Conservation (phyloP, 148 eudicot genomes). For the Camellia granthamiana region DNA sequence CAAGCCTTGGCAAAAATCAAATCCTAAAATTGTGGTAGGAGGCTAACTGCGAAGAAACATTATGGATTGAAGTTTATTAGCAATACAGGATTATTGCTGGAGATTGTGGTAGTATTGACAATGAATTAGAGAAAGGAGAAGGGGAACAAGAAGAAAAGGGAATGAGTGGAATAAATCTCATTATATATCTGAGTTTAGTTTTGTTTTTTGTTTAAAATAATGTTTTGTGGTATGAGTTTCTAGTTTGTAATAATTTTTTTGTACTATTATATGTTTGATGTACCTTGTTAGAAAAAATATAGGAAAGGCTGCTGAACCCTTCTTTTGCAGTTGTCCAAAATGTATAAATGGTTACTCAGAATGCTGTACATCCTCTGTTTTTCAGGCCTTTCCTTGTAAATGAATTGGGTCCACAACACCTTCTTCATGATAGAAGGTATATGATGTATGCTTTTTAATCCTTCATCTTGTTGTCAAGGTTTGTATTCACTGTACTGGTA, state of each 20-base stretch:
- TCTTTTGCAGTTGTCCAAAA: not conserved
- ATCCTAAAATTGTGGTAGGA: not conserved
- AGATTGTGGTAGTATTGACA: too few species aligned
- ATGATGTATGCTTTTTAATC: slow-evolving; percentile 54
- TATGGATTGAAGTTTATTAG: too few species aligned
- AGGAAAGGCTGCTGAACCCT: not conserved
- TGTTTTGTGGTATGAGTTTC: not conserved
- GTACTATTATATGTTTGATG: not conserved
- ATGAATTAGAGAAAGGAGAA: too few species aligned
- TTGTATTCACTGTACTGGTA: not conserved
- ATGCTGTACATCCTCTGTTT: slow-evolving; percentile 10
- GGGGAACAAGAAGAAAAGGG: too few species aligned
- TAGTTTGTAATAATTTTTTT: not conserved
- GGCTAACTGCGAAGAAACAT: too few species aligned
- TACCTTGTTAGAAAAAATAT: not conserved
- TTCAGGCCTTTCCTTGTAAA: slow-evolving; percentile 85
- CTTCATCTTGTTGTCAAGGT: not conserved
- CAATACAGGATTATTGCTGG: too few species aligned
- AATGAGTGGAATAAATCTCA: too few species aligned
- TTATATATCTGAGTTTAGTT: too few species aligned
- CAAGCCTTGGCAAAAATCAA: too few species aligned
- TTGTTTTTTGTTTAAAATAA: not conserved
- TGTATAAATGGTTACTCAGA: not conserved
- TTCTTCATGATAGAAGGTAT: slow-evolving; percentile 90
- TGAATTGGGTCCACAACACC: slow-evolving; percentile 81